phyloP scores from a whole-genome alignment of 768 basidiomycete genomes.

The Trametes punicea region DNA sequence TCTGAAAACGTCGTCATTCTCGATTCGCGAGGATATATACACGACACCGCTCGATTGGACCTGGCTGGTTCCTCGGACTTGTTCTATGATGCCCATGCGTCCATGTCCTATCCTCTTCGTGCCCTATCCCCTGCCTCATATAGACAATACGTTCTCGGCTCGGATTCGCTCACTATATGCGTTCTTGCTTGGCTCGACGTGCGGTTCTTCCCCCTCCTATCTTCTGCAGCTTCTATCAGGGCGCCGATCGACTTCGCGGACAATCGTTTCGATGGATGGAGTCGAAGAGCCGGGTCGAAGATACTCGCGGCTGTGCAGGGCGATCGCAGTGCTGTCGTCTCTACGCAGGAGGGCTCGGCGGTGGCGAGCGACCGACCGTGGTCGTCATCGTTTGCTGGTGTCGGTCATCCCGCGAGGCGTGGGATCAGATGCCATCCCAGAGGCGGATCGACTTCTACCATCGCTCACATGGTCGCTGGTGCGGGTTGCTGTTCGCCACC shows the following conservation, averaged over 20 bases:
- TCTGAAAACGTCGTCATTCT: constrained; percentile 13
- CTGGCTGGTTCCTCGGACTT: background rate
- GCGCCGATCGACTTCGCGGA: constrained; percentile 8
- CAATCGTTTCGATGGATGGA: background rate
- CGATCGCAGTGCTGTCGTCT: constrained; percentile 1
- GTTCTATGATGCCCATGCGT: background rate
- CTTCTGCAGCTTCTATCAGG: constrained; percentile 6
- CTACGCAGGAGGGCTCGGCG: background rate
- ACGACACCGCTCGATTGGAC: background rate
- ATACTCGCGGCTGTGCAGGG: constrained; percentile 9
- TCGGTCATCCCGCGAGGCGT: constrained; percentile 2
- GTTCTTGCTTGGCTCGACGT: constrained; percentile 15
- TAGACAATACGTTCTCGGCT: constrained; percentile 14
- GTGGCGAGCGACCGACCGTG: background rate
- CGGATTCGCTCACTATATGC: constrained; percentile 9
- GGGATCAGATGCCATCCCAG: constrained; percentile 14
- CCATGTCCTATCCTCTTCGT: background rate
- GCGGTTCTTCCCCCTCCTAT: background rate
- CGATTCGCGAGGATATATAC: background rate
- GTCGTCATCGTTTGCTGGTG: background rate
- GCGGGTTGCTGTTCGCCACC: constrained; percentile 11
- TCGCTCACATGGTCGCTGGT: background rate
- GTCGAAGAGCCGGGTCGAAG: background rate
- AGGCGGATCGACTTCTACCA: constrained; percentile 8
- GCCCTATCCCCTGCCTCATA: background rate